Percentiles rank a stretch among this genome's conserved stretches.
Evolutionary conservation across 768 basidiomycete genomes (phyloP).

Genomic region (Termitomyces sp.): DNA sequence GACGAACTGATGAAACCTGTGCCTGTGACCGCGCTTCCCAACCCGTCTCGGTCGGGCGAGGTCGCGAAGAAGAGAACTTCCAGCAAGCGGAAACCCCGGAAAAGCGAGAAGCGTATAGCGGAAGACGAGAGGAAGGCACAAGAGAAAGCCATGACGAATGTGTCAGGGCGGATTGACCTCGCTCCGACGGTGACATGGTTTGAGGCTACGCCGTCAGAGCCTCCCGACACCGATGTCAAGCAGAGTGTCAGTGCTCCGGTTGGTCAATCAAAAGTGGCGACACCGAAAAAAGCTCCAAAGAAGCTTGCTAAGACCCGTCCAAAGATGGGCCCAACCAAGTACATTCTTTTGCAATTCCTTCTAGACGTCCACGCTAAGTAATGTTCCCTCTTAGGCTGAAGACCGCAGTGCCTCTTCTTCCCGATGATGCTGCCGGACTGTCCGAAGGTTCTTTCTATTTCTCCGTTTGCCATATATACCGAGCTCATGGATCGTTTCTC

Average conservation of each 20-base stretch:
- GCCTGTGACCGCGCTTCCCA: conserved; percentile 22
- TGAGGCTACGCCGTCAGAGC: conserved; percentile 33
- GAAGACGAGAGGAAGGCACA: conserved; percentile 45
- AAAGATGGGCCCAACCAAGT: conserved; percentile 31
- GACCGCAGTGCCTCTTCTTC: conserved; percentile 28
- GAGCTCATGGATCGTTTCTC: background rate
- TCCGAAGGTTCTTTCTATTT: conserved; percentile 50
- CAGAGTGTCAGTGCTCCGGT: conserved; percentile 15
- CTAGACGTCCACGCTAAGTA: conserved; percentile 8
- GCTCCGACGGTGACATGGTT: conserved; percentile 37
- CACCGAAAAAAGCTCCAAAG: conserved; percentile 49
- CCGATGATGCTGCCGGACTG: conserved; percentile 46
- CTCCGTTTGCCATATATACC: background rate
- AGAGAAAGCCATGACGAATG: conserved; percentile 31
- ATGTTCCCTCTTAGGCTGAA: conserved; percentile 15
- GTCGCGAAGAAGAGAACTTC: conserved; percentile 45
- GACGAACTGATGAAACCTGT: conserved; percentile 26
- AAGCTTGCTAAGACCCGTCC: conserved; percentile 30
- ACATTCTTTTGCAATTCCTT: conserved; percentile 9
- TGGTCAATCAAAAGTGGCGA: conserved; percentile 29
- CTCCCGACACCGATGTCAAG: conserved; percentile 22
- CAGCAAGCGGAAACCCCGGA: conserved; percentile 47
- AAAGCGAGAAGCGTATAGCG: conserved; percentile 39
- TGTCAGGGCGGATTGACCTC: conserved; percentile 29
- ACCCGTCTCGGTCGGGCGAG: conserved; percentile 25